These are phyloP conservation scores for Escovopsis weberi DNA, from an alignment of 2,329 filamentous ascomycete genomes.

Conservation along the genomic window DNA sequence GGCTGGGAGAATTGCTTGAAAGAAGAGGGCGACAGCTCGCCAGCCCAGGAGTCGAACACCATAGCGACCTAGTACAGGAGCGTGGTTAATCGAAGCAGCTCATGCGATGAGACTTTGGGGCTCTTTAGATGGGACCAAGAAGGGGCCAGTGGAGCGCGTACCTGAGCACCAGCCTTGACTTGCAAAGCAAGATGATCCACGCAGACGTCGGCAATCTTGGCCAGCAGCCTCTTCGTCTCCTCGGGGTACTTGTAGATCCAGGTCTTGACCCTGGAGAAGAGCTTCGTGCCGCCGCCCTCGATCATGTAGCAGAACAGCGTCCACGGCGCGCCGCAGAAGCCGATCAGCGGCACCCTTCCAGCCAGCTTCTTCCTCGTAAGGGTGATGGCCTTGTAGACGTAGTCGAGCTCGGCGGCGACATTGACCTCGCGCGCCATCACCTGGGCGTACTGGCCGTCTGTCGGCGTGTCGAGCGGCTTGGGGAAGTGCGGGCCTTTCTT, in stretches of 20 bases:
- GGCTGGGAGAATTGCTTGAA: slow-evolving; percentile 81
- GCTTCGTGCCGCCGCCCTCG: slow-evolving; percentile 87
- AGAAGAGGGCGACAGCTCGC: slow-evolving; percentile 70
- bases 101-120: too few species aligned
- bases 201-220: slow-evolving; percentile 88
- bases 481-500: slow-evolving; percentile 96
- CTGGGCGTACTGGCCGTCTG: slow-evolving; percentile 68
- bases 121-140: too few species aligned
- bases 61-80: slow-evolving; percentile 52
- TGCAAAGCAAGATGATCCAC: slow-evolving; percentile 89
- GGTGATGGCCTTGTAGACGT: slow-evolving; percentile 92
- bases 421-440: slow-evolving; percentile 69
- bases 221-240: slow-evolving; percentile 65
- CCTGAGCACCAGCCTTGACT: slow-evolving; percentile 84
- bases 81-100: neutral
- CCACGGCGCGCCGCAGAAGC: slow-evolving; percentile 95
- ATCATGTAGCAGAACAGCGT: slow-evolving; percentile 98
- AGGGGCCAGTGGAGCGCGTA: slow-evolving; percentile 17
- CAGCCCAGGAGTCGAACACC: slow-evolving; percentile 97
- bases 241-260: slow-evolving; percentile 88
- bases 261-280: slow-evolving; percentile 88
- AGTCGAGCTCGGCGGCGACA: slow-evolving; percentile 71
- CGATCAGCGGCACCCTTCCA: slow-evolving; percentile 82
- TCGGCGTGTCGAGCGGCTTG: slow-evolving; percentile 61
- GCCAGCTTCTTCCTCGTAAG: slow-evolving; percentile 76